Evolutionary conservation across 495 filamentous ascomycete species (phyloP).

Genomic region (Choiromyces venosus): DNA sequence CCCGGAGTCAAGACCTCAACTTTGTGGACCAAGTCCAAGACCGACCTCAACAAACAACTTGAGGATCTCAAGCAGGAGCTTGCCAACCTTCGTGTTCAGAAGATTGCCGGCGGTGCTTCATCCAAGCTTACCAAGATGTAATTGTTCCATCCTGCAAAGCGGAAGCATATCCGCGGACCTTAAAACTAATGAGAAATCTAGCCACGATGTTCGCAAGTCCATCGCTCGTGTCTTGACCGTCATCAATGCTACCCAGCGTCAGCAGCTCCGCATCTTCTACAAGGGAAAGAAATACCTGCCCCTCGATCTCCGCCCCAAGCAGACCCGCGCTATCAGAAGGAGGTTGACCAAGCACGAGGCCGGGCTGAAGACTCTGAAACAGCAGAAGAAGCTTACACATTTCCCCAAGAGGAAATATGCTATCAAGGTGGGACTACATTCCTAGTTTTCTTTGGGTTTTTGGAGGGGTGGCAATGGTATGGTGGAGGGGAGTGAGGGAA

Average conservation of each 20-base stretch:
- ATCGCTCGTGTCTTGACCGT: conserved; percentile 97
- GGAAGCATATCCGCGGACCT: neutral
- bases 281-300: conserved; percentile 98
- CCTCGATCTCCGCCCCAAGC: conserved; percentile 93
- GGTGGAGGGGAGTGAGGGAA: too few species aligned
- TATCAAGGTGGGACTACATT: conserved; percentile 65
- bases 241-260: conserved; percentile 98
- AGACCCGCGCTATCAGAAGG: conserved; percentile 92
- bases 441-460: conserved; percentile 1
- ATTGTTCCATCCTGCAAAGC: conserved; percentile 28
- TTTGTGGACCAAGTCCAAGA: conserved; percentile 99
- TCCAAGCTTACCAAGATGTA: conserved; percentile 98
- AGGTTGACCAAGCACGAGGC: conserved; percentile 85
- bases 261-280: conserved; percentile 98
- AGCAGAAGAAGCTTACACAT: conserved; percentile 87
- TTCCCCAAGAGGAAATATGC: conserved; percentile 98
- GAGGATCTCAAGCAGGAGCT: conserved; percentile 92
- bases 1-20: conserved; percentile 74
- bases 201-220: conserved; percentile 98
- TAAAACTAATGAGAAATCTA: conserved; percentile 43
- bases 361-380: conserved; percentile 72
- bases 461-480: neutral
- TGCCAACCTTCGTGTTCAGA: conserved; percentile 86
- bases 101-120: conserved; percentile 86
- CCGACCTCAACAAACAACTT: conserved; percentile 89